These are phyloP conservation scores for Fusarium domesticum DNA, from an alignment of 2,329 filamentous ascomycete genomes.

Conservation along the genomic window DNA sequence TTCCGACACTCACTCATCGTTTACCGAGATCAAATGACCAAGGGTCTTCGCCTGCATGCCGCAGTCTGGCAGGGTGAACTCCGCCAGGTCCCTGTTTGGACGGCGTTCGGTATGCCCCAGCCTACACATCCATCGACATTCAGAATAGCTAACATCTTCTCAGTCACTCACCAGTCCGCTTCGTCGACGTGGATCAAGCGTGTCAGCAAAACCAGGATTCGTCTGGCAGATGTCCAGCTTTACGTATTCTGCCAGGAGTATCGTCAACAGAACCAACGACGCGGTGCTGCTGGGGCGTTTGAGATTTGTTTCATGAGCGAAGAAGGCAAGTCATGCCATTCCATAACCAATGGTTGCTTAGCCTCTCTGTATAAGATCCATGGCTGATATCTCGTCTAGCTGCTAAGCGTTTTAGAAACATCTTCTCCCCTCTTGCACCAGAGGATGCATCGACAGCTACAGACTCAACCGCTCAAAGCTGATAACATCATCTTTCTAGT, in stretches of 20 bases:
- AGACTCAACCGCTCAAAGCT: neutral
- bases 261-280: conserved; percentile 50
- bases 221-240: conserved; percentile 52
- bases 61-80: conserved; percentile 54
- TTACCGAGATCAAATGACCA: conserved; percentile 48
- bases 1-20: conserved; percentile 54
- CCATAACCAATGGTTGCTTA: too few relatives aligned
- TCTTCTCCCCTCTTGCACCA: neutral
- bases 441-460: neutral
- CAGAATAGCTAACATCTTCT: neutral
- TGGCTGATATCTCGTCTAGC: neutral
- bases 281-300: conserved; percentile 46
- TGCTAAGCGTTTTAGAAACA: neutral
- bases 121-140: neutral
- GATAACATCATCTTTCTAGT: neutral
- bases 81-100: conserved; percentile 58
- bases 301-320: conserved; percentile 49
- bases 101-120: conserved; percentile 51
- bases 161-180: conserved; percentile 52
- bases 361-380: too few relatives aligned
- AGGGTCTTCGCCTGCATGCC: conserved; percentile 53
- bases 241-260: conserved; percentile 60
- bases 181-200: conserved; percentile 51
- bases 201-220: conserved; percentile 46
- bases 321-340: conserved; percentile 31